Evolutionary conservation across 768 basidiomycete species (phyloP).

Genomic region (Glaciozyma antarctica): DNA sequence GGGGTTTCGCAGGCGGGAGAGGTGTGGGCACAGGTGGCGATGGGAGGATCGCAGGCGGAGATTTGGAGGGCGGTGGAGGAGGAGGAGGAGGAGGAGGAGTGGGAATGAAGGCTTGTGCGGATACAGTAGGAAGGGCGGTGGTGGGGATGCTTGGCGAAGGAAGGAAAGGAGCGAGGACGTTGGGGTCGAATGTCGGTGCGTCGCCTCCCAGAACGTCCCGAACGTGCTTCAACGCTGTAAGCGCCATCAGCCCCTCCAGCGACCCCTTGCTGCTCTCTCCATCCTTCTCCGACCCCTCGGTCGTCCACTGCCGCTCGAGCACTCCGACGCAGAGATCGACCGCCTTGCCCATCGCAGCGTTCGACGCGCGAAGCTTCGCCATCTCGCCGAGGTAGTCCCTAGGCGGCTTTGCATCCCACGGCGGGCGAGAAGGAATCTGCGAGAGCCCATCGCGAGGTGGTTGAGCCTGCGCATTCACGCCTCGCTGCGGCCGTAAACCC

Average conservation of each 20-base stretch:
- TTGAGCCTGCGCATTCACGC: constrained; percentile 19
- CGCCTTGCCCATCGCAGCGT: constrained; percentile 15
- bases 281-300: neutral
- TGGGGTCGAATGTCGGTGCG: constrained; percentile 9
- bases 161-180: constrained; percentile 14
- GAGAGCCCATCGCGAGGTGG: constrained; percentile 17
- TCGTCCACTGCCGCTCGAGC: constrained; percentile 9
- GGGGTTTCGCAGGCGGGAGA: neutral
- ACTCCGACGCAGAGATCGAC: constrained; percentile 24
- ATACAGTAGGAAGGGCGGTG: neutral
- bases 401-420: constrained; percentile 14
- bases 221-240: constrained; percentile 26
- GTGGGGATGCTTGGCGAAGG: neutral
- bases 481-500: neutral
- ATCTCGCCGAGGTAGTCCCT: constrained; percentile 22
- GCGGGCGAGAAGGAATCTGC: constrained; percentile 20
- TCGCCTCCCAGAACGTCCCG: constrained; percentile 22
- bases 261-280: too few species aligned
- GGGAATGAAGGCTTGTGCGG: neutral
- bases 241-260: constrained; percentile 7
- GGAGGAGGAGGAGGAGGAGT: neutral
- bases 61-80: neutral
- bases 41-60: neutral
- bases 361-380: constrained; percentile 8
- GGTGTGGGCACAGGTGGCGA: neutral